Base-by-base conservation (phyloP, 345 rosid genomes). In the Microcos paniculata region DNA sequence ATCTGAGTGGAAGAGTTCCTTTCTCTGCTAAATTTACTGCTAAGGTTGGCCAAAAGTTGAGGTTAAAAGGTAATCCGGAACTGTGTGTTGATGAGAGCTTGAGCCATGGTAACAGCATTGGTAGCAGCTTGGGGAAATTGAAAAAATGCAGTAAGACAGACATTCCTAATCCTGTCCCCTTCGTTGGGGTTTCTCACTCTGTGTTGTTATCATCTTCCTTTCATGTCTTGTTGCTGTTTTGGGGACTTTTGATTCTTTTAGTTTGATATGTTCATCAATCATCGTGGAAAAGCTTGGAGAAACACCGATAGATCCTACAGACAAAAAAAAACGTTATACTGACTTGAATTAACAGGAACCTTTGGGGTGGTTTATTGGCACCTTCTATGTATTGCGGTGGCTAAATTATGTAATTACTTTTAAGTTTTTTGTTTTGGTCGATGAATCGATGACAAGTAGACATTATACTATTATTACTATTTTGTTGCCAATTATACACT, bases 1-100 rank as follows among this genome's bases (percentile, higher is more conserved):
- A 85, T 73, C 63, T 91, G 72, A 88, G 84, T 33, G 94, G 94
- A 4, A 81, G 81, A 70, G 58, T 84, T 49, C 91, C 89, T 0
- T 89, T 89, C 70, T 62, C 88, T 33, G 86, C 80, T 1, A 55
- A 81, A 13, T 87, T 90, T 63, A 77, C 84, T 33, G 76, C 85
- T 0, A 84, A 62, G 66, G 42, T 83, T 33, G 89, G 92, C 19
- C 62, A 68, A 26, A 91, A 88, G 52, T 68, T 90, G 82, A 90
- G 78, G 79, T 9, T 89, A 77, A 79, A 76, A 4, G 92, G 96
- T 58, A 90, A 87, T 63, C 80, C 85, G 4, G 74, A 70, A 26
- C 71, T 88, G 13, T 86, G 89, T 42, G 42, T 86, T 57, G 87
- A 77, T 70, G 68, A 76, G 31, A 45, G 70, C 40, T 2, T 57